Evolutionary conservation across 139 green algal species (phyloP), one percentile per base, ranked within the genome.

Genomic region (Asterochloris erici): DNA sequence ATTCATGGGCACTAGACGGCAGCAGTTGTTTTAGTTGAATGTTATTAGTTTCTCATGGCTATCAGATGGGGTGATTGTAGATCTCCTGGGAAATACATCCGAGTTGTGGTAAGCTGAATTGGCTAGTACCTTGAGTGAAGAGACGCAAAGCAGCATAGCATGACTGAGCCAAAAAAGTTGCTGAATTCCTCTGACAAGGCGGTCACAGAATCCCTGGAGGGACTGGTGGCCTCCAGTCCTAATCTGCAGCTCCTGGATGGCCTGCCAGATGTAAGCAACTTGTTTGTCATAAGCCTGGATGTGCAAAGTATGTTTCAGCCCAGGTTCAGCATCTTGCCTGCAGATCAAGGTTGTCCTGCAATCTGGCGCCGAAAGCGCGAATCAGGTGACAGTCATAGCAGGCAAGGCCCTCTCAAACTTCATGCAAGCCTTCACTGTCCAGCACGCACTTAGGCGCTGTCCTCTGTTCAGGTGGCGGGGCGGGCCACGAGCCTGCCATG

Each of bases 401-500:
- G 92, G 91, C 79, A 78, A 14, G 62, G 11, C 28, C 62, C 24
- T 16, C 17, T 23, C 63, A 64, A 2, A 79, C 14, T 68, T 63
- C 15, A 24, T 1, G 62, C 47, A 60, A n/a, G 16, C 19, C 24
- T 77, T 70, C 24, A 16, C 26, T 17, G 14, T 24, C 29, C 19
- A 69, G 11, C 29, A 66, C 61, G 11, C 54, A 73, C 12, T 75
- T 10, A 74, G 15, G 63, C 64, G 12, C 60, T 75, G 63, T 17
- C 27, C 11, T 54, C 9, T 60, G 16, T 70, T 38, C 75, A 86
- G 93, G 93, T 21, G 95, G 96, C 24, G 95, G 96, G 28, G 88
- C 76, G 47, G 94, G 96, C 2, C 96, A 99, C 79, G 96, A 99
- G 89, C 96, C 96, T 0, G 92, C 90, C 0, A 91, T 94, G 61